A percentile compares a stretch with the other conserved stretches of the same genome.
Evolutionary conservation across 2,329 filamentous ascomycete genomes (phyloP).

Genomic region (Claviceps africana): DNA sequence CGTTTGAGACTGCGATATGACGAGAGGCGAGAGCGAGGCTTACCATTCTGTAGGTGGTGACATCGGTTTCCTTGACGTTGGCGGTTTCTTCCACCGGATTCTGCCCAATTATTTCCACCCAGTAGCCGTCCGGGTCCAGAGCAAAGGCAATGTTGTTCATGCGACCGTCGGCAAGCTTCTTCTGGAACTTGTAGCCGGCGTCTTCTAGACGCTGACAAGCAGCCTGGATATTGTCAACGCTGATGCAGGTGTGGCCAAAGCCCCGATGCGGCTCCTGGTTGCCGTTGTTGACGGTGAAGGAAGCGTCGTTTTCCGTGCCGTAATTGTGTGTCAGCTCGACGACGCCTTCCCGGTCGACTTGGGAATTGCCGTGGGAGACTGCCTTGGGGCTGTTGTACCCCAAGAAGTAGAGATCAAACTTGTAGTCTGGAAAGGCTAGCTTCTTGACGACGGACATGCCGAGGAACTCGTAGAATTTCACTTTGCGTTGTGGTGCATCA

Average conservation of each 20-base stretch:
- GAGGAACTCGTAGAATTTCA: constrained; percentile 89
- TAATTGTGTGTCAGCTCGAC: constrained; percentile 78
- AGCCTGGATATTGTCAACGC: constrained; percentile 71
- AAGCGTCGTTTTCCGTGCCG: constrained; percentile 73
- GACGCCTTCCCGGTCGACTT: constrained; percentile 74
- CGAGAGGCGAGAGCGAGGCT: constrained; percentile 6
- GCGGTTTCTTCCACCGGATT: constrained; percentile 60
- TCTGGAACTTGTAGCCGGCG: constrained; percentile 86
- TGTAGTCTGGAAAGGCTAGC: constrained; percentile 68
- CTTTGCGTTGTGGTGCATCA: constrained; percentile 21
- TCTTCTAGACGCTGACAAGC: constrained; percentile 83
- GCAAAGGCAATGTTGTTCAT: constrained; percentile 85
- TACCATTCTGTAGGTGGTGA: constrained; percentile 59
- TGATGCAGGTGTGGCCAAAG: constrained; percentile 77
- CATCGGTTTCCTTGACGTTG: constrained; percentile 56
- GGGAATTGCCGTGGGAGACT: constrained; percentile 54
- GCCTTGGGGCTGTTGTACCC: constrained; percentile 70
- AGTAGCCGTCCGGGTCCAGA: constrained; percentile 76
- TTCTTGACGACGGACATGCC: constrained; percentile 76
- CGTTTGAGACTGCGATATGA: too few species aligned
- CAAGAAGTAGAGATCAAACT: constrained; percentile 93
- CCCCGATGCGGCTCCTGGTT: constrained; percentile 78
- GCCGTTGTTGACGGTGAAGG: constrained; percentile 73
- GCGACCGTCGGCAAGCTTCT: constrained; percentile 77
- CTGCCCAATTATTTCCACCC: constrained; percentile 71